Evolutionary conservation across 108 stramenopile genomes (phyloP).

Genomic region (Heterococcus sp.): DNA sequence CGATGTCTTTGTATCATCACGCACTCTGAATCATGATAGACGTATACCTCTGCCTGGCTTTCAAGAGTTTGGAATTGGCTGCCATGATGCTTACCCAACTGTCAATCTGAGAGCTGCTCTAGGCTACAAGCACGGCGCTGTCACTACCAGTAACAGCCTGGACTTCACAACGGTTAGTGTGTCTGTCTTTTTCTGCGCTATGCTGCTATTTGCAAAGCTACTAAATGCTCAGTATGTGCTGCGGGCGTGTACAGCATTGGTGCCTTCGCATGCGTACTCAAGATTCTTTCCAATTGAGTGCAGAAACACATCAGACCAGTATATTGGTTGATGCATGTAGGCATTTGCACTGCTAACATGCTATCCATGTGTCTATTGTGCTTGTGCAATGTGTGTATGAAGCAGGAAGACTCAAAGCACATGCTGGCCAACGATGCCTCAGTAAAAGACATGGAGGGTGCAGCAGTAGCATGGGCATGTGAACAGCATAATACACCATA

Average conservation of each 20-base stretch:
- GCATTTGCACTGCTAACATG: too few relatives aligned
- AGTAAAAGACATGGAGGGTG: conserved; percentile 97
- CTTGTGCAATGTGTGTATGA: neutral
- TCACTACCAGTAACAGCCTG: conserved; percentile 85
- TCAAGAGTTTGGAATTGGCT: conserved; percentile 75
- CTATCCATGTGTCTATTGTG: too few relatives aligned
- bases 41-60: conserved; percentile 93
- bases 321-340: too few relatives aligned
- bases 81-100: conserved; percentile 45
- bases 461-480: conserved; percentile 83
- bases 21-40: conserved; percentile 87
- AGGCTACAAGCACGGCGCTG: conserved; percentile 74
- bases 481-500: conserved; percentile 71
- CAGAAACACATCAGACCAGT: too few relatives aligned
- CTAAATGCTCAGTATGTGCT: too few relatives aligned
- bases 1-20: conserved; percentile 81
- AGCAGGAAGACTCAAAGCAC: neutral
- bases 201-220: neutral
- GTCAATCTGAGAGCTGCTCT: conserved; percentile 57
- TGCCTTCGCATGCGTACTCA: too few relatives aligned
- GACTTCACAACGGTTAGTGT: conserved; percentile 76
- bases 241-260: too few relatives aligned
- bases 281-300: too few relatives aligned
- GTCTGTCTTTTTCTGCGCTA: conserved; percentile 68
- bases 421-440: conserved; percentile 62